Evolutionary conservation across 2,329 filamentous ascomycete genomes (phyloP).

Genomic region (Ramichloridium luteum): DNA sequence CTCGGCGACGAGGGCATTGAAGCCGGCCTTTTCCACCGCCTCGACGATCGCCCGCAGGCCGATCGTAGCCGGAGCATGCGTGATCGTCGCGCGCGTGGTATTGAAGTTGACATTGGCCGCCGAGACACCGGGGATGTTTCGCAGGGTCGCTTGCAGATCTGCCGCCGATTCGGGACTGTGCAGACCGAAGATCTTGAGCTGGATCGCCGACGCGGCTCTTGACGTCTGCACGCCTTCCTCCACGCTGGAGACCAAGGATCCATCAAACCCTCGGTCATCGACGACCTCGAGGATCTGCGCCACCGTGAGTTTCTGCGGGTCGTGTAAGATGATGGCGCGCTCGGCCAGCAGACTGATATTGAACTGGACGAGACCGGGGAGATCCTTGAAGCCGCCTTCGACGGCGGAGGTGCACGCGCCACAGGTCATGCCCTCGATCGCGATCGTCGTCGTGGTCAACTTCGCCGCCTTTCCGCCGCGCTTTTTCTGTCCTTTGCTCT

Average conservation of each 20-base stretch:
- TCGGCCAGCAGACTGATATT: conserved; percentile 93
- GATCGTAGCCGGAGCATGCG: conserved; percentile 57
- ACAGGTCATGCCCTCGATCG: conserved; percentile 95
- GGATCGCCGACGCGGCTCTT: conserved; percentile 46
- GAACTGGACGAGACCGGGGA: conserved; percentile 73
- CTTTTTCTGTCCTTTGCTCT: conserved; percentile 24
- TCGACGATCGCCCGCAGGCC: conserved; percentile 78
- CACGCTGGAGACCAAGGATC: conserved; percentile 61
- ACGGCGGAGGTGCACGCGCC: conserved; percentile 91
- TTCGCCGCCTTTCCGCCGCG: conserved; percentile 28
- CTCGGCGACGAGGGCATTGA: conserved; percentile 81
- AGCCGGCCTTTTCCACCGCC: conserved; percentile 65
- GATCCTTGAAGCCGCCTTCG: conserved; percentile 63
- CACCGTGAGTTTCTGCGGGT: conserved; percentile 55
- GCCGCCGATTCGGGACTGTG: conserved; percentile 59
- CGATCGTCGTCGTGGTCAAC: conserved; percentile 63
- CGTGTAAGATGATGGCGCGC: conserved; percentile 76
- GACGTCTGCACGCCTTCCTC: conserved; percentile 48
- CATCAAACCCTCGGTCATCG: conserved; percentile 82
- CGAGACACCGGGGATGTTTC: conserved; percentile 55
- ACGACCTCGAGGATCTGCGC: conserved; percentile 71
- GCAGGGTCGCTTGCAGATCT: conserved; percentile 56
- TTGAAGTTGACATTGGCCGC: conserved; percentile 61
- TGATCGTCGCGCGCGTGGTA: conserved; percentile 62
- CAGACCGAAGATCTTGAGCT: conserved; percentile 76